A percentile compares a stretch with the other conserved stretches of the same genome.
These are phyloP conservation scores for Babesia sp. DNA, from an alignment of 169 alveolate genomes.

Conservation along the genomic window DNA sequence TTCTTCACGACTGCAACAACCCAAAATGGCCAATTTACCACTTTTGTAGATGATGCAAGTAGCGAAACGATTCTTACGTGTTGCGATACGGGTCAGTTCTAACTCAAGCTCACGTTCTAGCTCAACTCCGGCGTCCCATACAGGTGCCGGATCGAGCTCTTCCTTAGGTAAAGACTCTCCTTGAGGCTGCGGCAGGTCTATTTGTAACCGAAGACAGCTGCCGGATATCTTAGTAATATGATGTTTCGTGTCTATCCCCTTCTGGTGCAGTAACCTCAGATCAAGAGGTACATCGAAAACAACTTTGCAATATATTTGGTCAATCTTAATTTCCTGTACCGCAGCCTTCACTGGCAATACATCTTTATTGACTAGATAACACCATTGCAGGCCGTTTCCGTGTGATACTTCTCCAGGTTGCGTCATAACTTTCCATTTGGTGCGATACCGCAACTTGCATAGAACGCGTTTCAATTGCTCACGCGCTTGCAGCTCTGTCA, in stretches of 20 bases:
- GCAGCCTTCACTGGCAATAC: constrained; percentile 43
- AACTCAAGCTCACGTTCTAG: constrained; percentile 51
- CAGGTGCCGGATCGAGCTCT: background rate
- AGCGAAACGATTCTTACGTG: background rate
- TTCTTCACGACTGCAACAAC: constrained; percentile 42
- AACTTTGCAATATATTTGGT: constrained; percentile 52
- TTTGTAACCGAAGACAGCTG: constrained; percentile 39
- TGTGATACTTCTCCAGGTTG: background rate
- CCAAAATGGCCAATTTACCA: constrained; percentile 57
- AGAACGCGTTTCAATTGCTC: constrained; percentile 31
- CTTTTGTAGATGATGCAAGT: constrained; percentile 61
- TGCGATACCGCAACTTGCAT: constrained; percentile 41
- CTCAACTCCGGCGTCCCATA: constrained; percentile 55
- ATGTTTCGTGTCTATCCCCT: constrained; percentile 11
- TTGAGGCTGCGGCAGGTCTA: constrained; percentile 13
- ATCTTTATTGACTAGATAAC: constrained; percentile 19
- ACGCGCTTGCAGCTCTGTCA: constrained; percentile 53
- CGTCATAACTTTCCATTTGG: constrained; percentile 53
- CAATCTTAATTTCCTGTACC: constrained; percentile 34
- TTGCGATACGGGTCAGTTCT: constrained; percentile 17
- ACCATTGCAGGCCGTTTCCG: constrained; percentile 58
- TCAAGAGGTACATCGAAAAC: constrained; percentile 41
- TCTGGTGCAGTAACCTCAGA: constrained; percentile 13
- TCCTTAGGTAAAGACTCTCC: background rate
- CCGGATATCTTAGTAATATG: constrained; percentile 27